Evolutionary conservation across 352 stramenopile species (phyloP), one percentile per base, ranked within the genome.

Genomic region (Globisporangium uncinulatum): DNA sequence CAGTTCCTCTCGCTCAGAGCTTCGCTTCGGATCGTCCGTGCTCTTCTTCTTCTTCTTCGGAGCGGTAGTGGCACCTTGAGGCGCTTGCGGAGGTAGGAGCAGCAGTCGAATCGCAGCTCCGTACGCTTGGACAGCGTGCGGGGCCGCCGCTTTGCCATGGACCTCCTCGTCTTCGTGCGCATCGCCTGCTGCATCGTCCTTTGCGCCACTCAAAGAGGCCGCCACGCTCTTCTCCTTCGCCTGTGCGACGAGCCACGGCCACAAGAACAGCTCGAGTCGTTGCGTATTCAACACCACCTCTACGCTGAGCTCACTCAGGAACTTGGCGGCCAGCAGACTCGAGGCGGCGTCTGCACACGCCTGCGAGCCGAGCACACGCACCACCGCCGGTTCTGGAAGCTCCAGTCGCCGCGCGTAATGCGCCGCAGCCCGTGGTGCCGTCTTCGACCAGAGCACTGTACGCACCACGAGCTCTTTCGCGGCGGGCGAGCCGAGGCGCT

Each of bases 391-490:
- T 2, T 60, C 47, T 6, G 43, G 36, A 42, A 87, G 14, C 42
- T 61, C 53, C 31, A 92, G 62, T 1, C 82, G 79, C 56, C 79
- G 75, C 21, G 76, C 72, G 66, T 92, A 92, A 55, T 92, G 82
- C 19, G 72, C 82, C 3, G 79, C 82, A 4, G 79, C 79, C 41
- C 69, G 69, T 4, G 73, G 71, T n/a, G 65, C 70, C 34, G 70
- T 36, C 15, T 67, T 71, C 8, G 62, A 24, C 39, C 60, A 62
- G 42, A 92, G 59, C 57, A 92, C 63, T 11, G 54, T 53, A 7
- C 54, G 57, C 6, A 90, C 60, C 21, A 89, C 53, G 11, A 67
- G 56, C 29, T 63, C 52, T 6, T 71, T 68, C 6, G 79, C 76
- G n/a, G 74, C 69, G 0, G 36, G 2, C 6, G 70, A 69, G 9